Conservation (phyloP, 441 rosid genomes). For the Breynia disticha region DNA sequence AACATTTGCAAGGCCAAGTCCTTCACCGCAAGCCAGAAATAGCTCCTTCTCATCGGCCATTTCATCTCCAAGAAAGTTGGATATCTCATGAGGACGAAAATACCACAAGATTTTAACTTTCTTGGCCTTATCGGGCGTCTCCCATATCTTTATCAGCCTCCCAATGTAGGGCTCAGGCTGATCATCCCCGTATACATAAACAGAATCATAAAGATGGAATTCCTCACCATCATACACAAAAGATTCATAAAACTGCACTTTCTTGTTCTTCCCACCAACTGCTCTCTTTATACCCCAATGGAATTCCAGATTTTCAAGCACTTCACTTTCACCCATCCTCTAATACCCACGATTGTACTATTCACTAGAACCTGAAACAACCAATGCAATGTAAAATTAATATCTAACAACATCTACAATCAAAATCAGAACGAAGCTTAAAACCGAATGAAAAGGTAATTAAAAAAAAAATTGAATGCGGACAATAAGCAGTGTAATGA, state of each 20-base stretch:
- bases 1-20: conserved; percentile 54
- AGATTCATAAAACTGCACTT: conserved; percentile 62
- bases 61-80: conserved; percentile 30
- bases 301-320: conserved; percentile 39
- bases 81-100: conserved; percentile 59
- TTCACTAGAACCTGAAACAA: conserved; percentile 1
- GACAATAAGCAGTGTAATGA: no score
- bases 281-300: conserved; percentile 67
- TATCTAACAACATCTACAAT: not conserved
- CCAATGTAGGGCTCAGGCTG: conserved; percentile 63
- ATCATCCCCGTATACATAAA: conserved; percentile 32
- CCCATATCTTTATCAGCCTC: conserved; percentile 70
- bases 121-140: conserved; percentile 36
- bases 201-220: conserved; percentile 59
- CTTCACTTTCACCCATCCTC: conserved; percentile 42
- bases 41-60: conserved; percentile 44
- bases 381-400: not conserved
- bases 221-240: conserved; percentile 57
- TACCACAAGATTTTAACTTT: conserved; percentile 72
- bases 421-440: not conserved
- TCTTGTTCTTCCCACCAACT: conserved; percentile 53
- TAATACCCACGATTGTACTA: conserved; percentile 8
- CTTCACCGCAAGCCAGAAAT: conserved; percentile 80
- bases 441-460: not conserved
- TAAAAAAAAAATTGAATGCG: not conserved